A percentile compares a stretch with the other conserved stretches of the same genome.
phyloP scores from a whole-genome alignment of 192 early-diverging fungal species.

The Rhizoclosmatium globosum region DNA sequence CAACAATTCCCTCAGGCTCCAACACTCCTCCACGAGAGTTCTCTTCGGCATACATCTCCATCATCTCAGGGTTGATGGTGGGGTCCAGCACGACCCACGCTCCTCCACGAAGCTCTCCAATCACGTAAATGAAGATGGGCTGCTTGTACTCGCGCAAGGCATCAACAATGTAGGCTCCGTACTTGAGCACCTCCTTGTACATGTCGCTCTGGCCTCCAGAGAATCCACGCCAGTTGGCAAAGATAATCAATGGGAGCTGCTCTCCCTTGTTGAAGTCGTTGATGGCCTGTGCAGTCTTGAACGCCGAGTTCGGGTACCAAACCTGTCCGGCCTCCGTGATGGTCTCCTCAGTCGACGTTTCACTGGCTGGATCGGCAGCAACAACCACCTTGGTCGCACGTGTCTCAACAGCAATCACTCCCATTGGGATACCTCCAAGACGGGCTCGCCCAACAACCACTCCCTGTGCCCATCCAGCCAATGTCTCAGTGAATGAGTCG shows the following conservation, averaged over 20 bases:
- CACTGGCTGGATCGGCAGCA: slow-evolving; percentile 94
- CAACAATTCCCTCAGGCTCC: slow-evolving; percentile 96
- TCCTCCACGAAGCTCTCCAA: slow-evolving; percentile 97
- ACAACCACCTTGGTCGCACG: slow-evolving; percentile 90
- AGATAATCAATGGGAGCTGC: slow-evolving; percentile 96
- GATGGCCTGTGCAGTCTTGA: slow-evolving; percentile 99
- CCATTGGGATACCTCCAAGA: slow-evolving; percentile 96
- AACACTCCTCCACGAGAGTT: slow-evolving; percentile 93
- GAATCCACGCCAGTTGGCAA: slow-evolving; percentile 99
- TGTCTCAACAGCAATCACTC: slow-evolving; percentile 96
- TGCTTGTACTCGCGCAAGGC: slow-evolving; percentile 95
- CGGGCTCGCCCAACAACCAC: slow-evolving; percentile 95
- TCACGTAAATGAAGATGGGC: slow-evolving; percentile 96
- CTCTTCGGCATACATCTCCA: slow-evolving; percentile 99
- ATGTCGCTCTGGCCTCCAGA: slow-evolving; percentile 99
- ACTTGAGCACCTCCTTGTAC: slow-evolving; percentile 98
- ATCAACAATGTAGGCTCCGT: slow-evolving; percentile 97
- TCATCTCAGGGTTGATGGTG: slow-evolving; percentile 94
- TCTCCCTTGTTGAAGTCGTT: slow-evolving; percentile 99
- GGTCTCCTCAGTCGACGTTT: slow-evolving; percentile 87
- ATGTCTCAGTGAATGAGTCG: slow-evolving; percentile 94
- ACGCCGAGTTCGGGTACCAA: slow-evolving; percentile 99
- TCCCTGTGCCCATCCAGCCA: slow-evolving; percentile 96
- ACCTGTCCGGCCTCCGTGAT: slow-evolving; percentile 93
- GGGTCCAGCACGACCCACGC: slow-evolving; percentile 99